Conservation (phyloP, 1,284 basidiomycete species). For the Macrocystidia cucumis region DNA sequence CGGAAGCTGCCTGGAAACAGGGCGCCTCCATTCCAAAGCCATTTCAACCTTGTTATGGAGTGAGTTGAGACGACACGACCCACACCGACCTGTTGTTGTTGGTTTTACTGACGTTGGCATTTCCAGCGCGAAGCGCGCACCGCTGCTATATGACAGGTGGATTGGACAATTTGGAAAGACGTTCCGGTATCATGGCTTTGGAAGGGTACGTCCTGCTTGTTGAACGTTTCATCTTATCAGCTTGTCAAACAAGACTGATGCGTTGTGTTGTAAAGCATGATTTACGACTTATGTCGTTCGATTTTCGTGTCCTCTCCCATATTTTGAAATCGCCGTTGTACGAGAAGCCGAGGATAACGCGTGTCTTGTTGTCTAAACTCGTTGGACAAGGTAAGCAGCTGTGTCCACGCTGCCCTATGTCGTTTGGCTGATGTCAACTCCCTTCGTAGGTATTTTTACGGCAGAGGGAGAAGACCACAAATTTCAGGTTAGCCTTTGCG, state of each 20-base stretch:
- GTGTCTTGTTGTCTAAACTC: conserved; percentile 34
- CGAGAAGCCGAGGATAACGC: conserved; percentile 51
- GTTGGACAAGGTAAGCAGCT: conserved; percentile 34
- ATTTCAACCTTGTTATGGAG: conserved; percentile 37
- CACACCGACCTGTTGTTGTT: background rate
- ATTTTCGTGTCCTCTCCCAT: conserved; percentile 38
- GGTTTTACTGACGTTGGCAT: conserved; percentile 2
- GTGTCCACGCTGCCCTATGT: background rate
- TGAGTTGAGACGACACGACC: no score
- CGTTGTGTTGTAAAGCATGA: no score
- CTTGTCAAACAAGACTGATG: conserved; percentile 4
- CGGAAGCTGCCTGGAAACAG: conserved; percentile 38
- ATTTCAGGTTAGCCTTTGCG: no score
- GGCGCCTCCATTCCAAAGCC: conserved; percentile 29
- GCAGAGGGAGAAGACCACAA: conserved; percentile 41
- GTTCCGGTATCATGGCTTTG: conserved; percentile 44
- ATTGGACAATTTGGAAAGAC: conserved; percentile 35
- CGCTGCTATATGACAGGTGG: conserved; percentile 33
- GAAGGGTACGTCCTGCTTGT: conserved; percentile 22
- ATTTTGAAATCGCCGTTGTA: conserved; percentile 39
- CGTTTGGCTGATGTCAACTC: background rate
- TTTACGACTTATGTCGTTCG: conserved; percentile 44
- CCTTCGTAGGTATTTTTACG: conserved; percentile 34
- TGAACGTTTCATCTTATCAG: no score
- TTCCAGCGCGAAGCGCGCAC: conserved; percentile 28